Conservation (phyloP, 768 basidiomycete genomes). For the Mrakia gelida region DNA sequence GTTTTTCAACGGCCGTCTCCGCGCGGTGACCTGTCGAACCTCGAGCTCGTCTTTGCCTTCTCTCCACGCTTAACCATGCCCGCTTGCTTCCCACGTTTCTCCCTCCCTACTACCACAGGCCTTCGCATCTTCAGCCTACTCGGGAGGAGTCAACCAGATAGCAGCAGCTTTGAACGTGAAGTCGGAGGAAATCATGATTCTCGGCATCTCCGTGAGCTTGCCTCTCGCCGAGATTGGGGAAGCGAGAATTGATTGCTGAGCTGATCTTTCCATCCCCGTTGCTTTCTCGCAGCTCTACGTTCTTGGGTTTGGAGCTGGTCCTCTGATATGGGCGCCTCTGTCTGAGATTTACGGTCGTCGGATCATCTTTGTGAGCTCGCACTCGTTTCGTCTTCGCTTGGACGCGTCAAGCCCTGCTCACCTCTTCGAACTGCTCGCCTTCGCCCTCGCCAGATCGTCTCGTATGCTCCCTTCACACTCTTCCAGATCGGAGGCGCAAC, state of each 20-base stretch:
- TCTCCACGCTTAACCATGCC: no score
- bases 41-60: no score
- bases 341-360: neutral
- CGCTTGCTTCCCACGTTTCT: no score
- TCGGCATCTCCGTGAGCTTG: neutral
- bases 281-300: neutral
- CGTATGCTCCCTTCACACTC: conserved; percentile 27
- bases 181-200: neutral
- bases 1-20: no score
- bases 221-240: no score
- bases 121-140: conserved; percentile 25
- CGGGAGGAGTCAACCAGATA: conserved; percentile 15
- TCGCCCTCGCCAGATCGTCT: conserved; percentile 15
- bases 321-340: conserved; percentile 9
- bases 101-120: neutral
- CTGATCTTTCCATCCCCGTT: no score
- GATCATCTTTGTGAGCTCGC: neutral
- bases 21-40: no score
- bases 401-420: neutral
- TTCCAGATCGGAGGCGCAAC: conserved; percentile 31
- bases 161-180: neutral
- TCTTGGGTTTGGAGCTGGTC: conserved; percentile 19
- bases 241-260: no score
- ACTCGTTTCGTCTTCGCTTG: neutral
- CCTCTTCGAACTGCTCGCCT: conserved; percentile 26